Evolutionary conservation across 345 rosid genomes (phyloP).

Genomic region (Aethionema arabicum): DNA sequence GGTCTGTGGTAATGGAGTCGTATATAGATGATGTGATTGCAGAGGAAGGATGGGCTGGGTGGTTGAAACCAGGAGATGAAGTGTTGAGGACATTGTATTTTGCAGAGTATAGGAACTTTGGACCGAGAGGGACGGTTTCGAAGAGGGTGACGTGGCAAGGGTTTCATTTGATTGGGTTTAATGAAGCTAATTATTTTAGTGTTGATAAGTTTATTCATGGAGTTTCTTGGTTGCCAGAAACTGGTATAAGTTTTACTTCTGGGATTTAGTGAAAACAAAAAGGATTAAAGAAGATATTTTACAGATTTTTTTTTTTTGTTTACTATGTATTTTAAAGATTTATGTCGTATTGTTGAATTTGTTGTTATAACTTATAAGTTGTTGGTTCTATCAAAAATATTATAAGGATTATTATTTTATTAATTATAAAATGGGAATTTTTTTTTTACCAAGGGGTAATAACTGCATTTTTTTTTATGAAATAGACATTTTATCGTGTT

Average conservation of each 20-base stretch:
- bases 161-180: conserved; percentile 46
- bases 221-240: conserved; percentile 66
- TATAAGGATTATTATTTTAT: no score
- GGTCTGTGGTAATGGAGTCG: conserved; percentile 67
- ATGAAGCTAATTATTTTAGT: conserved; percentile 69
- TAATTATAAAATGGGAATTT: no score
- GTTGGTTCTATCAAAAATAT: no score
- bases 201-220: conserved; percentile 70
- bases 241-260: conserved; percentile 52
- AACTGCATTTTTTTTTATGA: no score
- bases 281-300: no score
- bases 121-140: conserved; percentile 58
- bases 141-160: conserved; percentile 73
- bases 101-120: conserved; percentile 67
- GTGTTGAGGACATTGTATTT: conserved; percentile 76
- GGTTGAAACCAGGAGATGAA: conserved; percentile 58
- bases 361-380: no score
- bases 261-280: conserved; percentile 20
- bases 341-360: no score
- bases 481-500: no score
- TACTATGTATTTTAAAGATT: no score
- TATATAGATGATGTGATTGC: conserved; percentile 50
- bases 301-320: no score
- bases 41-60: conserved; percentile 65
- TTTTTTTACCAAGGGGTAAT: no score